Evolutionary conservation across 495 filamentous ascomycete genomes (phyloP), one percentile per base, ranked within the genome.

Genomic region (Glonium stellatum): DNA sequence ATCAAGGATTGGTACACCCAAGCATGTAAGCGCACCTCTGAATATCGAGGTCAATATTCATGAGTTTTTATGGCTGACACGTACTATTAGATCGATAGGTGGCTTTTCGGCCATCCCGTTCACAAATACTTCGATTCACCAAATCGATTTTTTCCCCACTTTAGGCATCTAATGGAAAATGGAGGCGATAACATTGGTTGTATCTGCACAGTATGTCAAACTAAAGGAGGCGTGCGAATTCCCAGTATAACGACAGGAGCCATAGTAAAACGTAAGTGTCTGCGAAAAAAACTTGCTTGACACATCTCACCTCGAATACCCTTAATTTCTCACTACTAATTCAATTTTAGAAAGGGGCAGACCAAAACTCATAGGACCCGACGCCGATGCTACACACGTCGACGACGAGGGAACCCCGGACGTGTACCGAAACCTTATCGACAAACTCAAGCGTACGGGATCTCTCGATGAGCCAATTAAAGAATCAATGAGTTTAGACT

Each of bases 71-170:
- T 6, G 27, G 6, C 15, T n/a, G 39, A 58, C 19, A 31, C 25
- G n/a, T 47, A 9, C 46, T 34, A 54, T 46, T 55, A 81, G 76
- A 69, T 73, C 50, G 82, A 85, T 60, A 69, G 72, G 22, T 81
- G 76, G 49, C 71, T 85, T 12, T 84, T 72, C 58, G 83, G 83
- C 3, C 80, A 85, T 65, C 81, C 81, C 0, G 70, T 70, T 35
- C 77, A 78, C 5, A 63, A 70, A 31, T 74, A 69, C 37, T 85
- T 80, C 46, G 70, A 79, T 36, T 84, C 82, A 0, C 73, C 78
- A 0, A 69, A 72, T 5, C 67, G 75, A 5, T 86, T 85, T 68
- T 82, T 77, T 31, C 77, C 77, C 0, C 84, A 87, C 60, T 85
- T 85, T 68, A 71, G 69, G 49, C 75, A 76, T 70, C 64, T 86